Base-by-base conservation (phyloP, 176 grass and related monocot species). In the Miscanthus lutarioriparius region DNA sequence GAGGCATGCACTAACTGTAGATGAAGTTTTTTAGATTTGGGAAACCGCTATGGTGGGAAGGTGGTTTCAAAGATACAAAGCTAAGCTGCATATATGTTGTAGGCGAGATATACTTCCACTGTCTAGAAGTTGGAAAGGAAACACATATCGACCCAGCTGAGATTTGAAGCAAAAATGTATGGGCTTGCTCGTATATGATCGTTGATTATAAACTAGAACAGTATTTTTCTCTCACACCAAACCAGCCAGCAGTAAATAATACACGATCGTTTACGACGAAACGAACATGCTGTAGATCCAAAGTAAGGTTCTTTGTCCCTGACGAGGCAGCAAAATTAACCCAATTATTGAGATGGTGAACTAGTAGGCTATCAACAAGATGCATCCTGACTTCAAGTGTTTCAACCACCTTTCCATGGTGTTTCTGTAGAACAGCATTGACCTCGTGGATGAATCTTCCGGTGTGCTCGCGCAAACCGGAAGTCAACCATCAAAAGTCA, bases 121-220 rank as follows among this genome's bases (percentile, higher is more conserved):
- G 8, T 79, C 25, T 22, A 79, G 2, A 79, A 43, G 23, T 51
- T 53, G 6, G 19, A 80, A 80, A 23, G 78, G 78, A 53, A 80
- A 79, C 23, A 6, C 25, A 30, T 65, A 79, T 0, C 7, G 23
- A 5, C 26, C 35, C 1, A 56, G 7, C 9, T 22, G 4, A 2
- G 14, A 0, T 44, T 10, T 6, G 0, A n/a, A 8, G 47, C 0
- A 26, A 62, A 2, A 62, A 0, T 0, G 0, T 27, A 2, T 0
- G 1, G 75, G 78, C 17, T 80, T 67, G n/a, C n/a, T n/a, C n/a
- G n/a, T n/a, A n/a, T n/a, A n/a, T n/a, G n/a, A n/a, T n/a, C n/a
- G n/a, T n/a, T n/a, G n/a, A n/a, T n/a, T n/a, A n/a, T n/a, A n/a
- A n/a, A n/a, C n/a, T n/a, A n/a, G n/a, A n/a, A n/a, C n/a, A n/a